Base-by-base conservation (phyloP, 805 yeast genomes). In the Metschnikowia lochheadii region DNA sequence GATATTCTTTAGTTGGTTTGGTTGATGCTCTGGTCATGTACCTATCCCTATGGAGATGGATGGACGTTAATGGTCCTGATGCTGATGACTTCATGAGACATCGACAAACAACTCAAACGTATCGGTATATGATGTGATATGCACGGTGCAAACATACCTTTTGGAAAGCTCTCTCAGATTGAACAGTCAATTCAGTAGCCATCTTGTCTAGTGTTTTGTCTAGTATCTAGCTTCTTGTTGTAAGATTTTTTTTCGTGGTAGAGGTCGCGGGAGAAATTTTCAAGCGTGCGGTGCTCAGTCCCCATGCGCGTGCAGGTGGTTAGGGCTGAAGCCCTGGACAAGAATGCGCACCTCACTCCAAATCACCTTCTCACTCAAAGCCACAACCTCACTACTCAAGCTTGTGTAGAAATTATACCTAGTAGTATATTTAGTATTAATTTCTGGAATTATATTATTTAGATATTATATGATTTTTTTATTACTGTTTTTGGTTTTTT, bases 91-190 rank as follows among this genome's bases (percentile, higher is more conserved):
- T 26, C 29, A 26, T 26, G 11, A 26, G 29, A 10, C 29, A 10
- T 21, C 29, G 17, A 6, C 5, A 26, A 13, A 6, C 6, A n/a
- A 6, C 31, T 18, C 29, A 41, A 31, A 14, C 35, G 7, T 31
- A n/a, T 10, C 8, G 26, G 14, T 15, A 41, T 11, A 13, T 7
- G 15, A n/a, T 20, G 18, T 20, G 17, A 1, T 11, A 15, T 17
- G 18, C 44, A 18, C 37, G 43, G 29, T 13, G 43, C 10, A 17
- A 44, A 78, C 95, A 76, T 83, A 89, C 96, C 95, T 94, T 94
- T 86, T 94, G 99, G 96, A 87, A 94, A 90, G 99, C 99, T 83
- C 96, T 92, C 86, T 94, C 99, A 77, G 97, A 87, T 87, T 94
- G 99, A 83, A 94, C 99, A 79, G 97, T 92, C 83, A 94, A 89